phyloP scores from a whole-genome alignment of 768 basidiomycete species.

The Leccinellum luteum region DNA sequence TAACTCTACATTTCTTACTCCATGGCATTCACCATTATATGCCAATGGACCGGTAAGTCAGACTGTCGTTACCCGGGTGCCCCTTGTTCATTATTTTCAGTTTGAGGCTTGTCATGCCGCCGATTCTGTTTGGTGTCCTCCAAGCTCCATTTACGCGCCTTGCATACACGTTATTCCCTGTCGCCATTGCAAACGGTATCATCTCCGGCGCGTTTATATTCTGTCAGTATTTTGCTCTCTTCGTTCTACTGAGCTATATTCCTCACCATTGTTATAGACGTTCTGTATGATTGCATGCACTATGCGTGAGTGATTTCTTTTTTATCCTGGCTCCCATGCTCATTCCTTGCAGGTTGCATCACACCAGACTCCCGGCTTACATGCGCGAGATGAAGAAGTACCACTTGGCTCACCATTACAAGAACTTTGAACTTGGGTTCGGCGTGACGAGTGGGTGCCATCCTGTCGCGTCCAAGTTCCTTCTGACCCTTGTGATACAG shows the following conservation, averaged over 20 bases:
- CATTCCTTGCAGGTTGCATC: slow-evolving; percentile 59
- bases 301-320: slow-evolving; percentile 63
- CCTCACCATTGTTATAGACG: slow-evolving; percentile 44
- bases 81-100: slow-evolving; percentile 35
- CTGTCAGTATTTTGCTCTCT: slow-evolving; percentile 46
- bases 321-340: neutral
- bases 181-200: slow-evolving; percentile 84
- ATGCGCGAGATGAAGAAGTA: slow-evolving; percentile 94
- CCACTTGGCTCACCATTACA: slow-evolving; percentile 97
- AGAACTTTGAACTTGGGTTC: slow-evolving; percentile 96
- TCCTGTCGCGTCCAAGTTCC: neutral
- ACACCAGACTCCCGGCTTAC: slow-evolving; percentile 83
- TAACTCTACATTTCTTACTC: slow-evolving; percentile 86
- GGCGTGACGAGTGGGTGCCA: slow-evolving; percentile 80
- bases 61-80: neutral
- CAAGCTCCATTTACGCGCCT: slow-evolving; percentile 86
- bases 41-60: slow-evolving; percentile 85
- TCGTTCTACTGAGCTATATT: neutral
- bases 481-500: slow-evolving; percentile 33
- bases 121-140: slow-evolving; percentile 71
- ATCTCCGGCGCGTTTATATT: slow-evolving; percentile 78
- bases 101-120: slow-evolving; percentile 96
- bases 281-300: slow-evolving; percentile 88
- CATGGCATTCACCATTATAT: slow-evolving; percentile 98
- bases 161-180: slow-evolving; percentile 78